phyloP scores from a whole-genome alignment of 1,284 basidiomycete species.

The Peniophora sp. region DNA sequence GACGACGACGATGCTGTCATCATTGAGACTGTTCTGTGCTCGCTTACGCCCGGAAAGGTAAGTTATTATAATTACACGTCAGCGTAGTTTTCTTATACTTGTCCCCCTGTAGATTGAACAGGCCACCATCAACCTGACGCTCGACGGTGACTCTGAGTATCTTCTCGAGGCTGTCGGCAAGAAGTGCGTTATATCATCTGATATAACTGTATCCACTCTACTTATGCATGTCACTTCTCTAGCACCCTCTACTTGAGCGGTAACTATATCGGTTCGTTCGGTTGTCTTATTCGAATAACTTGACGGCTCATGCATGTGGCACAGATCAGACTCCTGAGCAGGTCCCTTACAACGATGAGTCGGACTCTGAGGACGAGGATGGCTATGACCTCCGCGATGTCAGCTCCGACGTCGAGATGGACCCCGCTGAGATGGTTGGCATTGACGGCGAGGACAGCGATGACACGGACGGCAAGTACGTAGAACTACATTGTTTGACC shows the following conservation, averaged over 20 bases:
- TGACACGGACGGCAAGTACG: slow-evolving; percentile 19
- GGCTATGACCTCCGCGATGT: slow-evolving; percentile 63
- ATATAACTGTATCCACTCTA: too few species aligned
- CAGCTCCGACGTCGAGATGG: slow-evolving; percentile 70
- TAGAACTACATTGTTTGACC: not conserved
- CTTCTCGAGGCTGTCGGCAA: slow-evolving; percentile 75
- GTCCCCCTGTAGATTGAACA: slow-evolving; percentile 91
- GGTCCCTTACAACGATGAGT: slow-evolving; percentile 36
- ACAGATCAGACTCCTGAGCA: slow-evolving; percentile 29
- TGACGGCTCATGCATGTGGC: not conserved
- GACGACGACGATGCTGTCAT: slow-evolving; percentile 36
- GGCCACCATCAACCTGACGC: slow-evolving; percentile 64
- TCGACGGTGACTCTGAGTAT: slow-evolving; percentile 66
- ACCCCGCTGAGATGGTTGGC: slow-evolving; percentile 44
- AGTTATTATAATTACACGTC: too few species aligned
- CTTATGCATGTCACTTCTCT: not conserved
- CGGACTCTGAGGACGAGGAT: slow-evolving; percentile 40
- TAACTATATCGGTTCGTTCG: slow-evolving; percentile 71
- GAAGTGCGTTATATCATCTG: slow-evolving; percentile 47
- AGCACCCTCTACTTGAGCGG: slow-evolving; percentile 84
- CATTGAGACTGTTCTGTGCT: slow-evolving; percentile 50
- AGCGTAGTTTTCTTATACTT: too few species aligned
- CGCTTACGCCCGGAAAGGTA: slow-evolving; percentile 70
- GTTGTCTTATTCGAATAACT: slow-evolving; percentile 10
- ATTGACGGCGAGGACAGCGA: slow-evolving; percentile 45